Evolutionary conservation across 2,329 filamentous ascomycete species (phyloP), one percentile per base, ranked within the genome.

Genomic region (Aspergillus ibericus): DNA sequence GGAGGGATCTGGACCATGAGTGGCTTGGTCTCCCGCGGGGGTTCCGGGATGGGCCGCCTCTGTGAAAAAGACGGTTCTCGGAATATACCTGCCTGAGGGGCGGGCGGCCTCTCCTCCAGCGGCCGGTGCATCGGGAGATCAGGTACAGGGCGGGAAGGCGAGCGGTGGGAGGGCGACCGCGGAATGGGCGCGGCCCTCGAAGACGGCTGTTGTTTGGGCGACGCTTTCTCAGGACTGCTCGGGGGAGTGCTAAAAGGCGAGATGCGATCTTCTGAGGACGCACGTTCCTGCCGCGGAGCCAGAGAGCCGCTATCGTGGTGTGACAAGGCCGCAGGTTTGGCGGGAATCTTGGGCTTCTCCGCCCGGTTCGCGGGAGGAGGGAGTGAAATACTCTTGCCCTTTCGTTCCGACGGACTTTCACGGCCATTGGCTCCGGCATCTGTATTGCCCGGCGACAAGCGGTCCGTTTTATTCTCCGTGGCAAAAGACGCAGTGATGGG

Each of bases 231-330:
- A 4, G 85, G 84, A 70, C 89, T 93, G 65, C 86, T 88, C 0
- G 93, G 92, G 16, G 92, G 92, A 35, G 92, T 96, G 68, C 82
- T 92, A 70, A 97, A 96, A 0, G 93, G 93, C 1, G 93, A 96
- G 0, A 87, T 69, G 52, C 78, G 76, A 32, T 80, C 79, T 42
- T 83, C 80, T 2, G 72, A 69, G 5, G 70, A 63, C 1, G 62
- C 59, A 8, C 56, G 63, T 18, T 70, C 70, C 5, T 66, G 59
- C 7, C 55, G 63, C 18, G 71, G 73, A 27, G 71, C 60, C 25
- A 75, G 66, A 8, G 66, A 62, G 25, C 55, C 64, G 6, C 60
- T 50, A 40, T 75, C 68, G 63, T 72, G 61, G 65, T 72, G 70
- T 32, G 68, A 66, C 58, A 70, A 62, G 44, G 64, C 72, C 13